Evolutionary conservation across 257 asterid species (phyloP).

Genomic region (Solanum boliviense): DNA sequence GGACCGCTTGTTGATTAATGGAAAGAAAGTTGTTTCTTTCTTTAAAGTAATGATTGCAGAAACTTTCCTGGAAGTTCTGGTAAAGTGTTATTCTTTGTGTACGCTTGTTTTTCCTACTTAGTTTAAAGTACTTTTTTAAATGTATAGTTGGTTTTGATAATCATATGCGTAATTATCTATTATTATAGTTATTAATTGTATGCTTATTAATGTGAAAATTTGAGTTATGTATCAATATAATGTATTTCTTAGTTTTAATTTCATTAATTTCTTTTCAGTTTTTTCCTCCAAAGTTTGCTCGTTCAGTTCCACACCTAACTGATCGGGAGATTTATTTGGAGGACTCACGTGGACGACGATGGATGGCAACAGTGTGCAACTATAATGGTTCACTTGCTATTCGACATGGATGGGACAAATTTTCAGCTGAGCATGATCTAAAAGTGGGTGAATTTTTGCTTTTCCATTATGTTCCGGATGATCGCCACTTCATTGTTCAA

Average conservation of each 20-base stretch:
- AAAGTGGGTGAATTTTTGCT: background rate
- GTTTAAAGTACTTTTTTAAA: background rate
- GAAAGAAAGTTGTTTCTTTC: constrained; percentile 1
- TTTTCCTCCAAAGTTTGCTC: background rate
- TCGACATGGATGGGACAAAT: background rate
- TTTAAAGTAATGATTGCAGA: constrained; percentile 8
- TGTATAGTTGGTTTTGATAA: background rate
- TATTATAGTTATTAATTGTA: background rate
- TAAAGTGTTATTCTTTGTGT: background rate
- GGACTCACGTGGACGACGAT: background rate
- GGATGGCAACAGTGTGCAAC: background rate
- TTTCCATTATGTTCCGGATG: background rate
- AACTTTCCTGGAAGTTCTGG: background rate
- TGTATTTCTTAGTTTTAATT: background rate
- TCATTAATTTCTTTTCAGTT: background rate
- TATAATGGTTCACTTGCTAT: background rate
- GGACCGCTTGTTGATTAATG: background rate
- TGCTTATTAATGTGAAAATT: background rate
- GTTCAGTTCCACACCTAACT: background rate
- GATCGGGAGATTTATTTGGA: background rate
- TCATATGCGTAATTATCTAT: background rate
- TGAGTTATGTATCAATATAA: background rate
- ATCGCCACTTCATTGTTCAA: background rate
- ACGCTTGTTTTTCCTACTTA: background rate
- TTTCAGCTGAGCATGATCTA: background rate